phyloP scores from a whole-genome alignment of 768 basidiomycete species.

The Psilocybe azurescens region DNA sequence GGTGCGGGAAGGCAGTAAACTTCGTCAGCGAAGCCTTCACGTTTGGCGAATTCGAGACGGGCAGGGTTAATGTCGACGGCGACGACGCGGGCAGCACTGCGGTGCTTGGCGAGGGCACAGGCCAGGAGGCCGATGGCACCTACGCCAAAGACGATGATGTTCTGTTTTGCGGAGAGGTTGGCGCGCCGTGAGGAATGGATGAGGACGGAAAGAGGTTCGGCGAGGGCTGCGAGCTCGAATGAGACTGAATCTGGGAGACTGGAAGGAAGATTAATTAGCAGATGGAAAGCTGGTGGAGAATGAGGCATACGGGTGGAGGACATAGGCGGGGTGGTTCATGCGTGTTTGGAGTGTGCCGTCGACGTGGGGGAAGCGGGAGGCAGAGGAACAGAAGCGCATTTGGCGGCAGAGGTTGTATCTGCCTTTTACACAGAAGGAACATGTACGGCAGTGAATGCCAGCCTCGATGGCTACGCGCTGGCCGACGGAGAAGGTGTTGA shows the following conservation, averaged over 20 bases:
- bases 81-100: slow-evolving; percentile 74
- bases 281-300: slow-evolving; percentile 8
- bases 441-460: slow-evolving; percentile 85
- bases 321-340: slow-evolving; percentile 89
- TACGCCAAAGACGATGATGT: slow-evolving; percentile 88
- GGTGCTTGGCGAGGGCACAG: slow-evolving; percentile 75
- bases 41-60: slow-evolving; percentile 79
- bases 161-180: slow-evolving; percentile 52
- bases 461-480: slow-evolving; percentile 95
- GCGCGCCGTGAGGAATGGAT: slow-evolving; percentile 63
- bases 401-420: slow-evolving; percentile 93
- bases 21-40: slow-evolving; percentile 77
- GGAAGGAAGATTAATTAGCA: slow-evolving; percentile 4
- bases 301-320: slow-evolving; percentile 82
- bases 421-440: slow-evolving; percentile 70
- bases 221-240: slow-evolving; percentile 84
- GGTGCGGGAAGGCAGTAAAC: slow-evolving; percentile 64
- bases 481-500: slow-evolving; percentile 64
- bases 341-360: slow-evolving; percentile 89
- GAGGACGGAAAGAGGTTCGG: slow-evolving; percentile 94
- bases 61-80: slow-evolving; percentile 86
- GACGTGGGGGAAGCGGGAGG: slow-evolving; percentile 90
- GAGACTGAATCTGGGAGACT: slow-evolving; percentile 80
- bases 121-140: slow-evolving; percentile 94
- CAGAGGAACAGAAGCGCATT: slow-evolving; percentile 89